These are phyloP conservation scores for Pseudodiploospora longispora DNA, from an alignment of 2,329 filamentous ascomycete species.

Conservation along the genomic window DNA sequence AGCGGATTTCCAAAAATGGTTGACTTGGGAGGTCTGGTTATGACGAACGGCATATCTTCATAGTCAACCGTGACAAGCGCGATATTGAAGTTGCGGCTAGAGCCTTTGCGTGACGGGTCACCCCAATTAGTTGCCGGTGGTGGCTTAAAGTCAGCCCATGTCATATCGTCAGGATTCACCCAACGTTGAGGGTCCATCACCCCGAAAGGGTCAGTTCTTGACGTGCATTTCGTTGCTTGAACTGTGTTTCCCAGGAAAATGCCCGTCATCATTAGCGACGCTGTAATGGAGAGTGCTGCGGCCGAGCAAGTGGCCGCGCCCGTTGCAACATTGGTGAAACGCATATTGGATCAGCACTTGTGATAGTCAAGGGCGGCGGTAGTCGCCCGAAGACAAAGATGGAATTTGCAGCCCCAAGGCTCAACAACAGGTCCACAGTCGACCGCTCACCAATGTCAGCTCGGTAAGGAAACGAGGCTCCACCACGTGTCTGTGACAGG, in stretches of 20 bases:
- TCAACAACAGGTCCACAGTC: too few relatives aligned
- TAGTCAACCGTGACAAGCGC: slow-evolving; percentile 46
- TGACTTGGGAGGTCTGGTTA: slow-evolving; percentile 36
- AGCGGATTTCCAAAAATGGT: slow-evolving; percentile 44
- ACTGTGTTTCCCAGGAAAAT: not conserved
- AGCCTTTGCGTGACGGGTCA: slow-evolving; percentile 34
- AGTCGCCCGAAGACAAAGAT: too few relatives aligned
- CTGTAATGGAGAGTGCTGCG: too few relatives aligned
- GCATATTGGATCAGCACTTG: too few relatives aligned
- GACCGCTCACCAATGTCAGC: too few relatives aligned
- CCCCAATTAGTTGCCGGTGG: slow-evolving; percentile 42
- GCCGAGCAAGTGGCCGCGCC: too few relatives aligned
- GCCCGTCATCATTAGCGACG: not conserved
- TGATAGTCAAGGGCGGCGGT: too few relatives aligned
- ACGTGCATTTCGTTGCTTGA: not conserved
- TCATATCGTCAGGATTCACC: slow-evolving; percentile 47
- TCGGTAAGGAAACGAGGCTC: too few relatives aligned
- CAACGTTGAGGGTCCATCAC: slow-evolving; percentile 44
- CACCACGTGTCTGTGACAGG: too few relatives aligned
- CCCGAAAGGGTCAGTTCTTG: slow-evolving; percentile 32
- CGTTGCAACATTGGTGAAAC: too few relatives aligned
- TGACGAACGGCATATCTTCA: slow-evolving; percentile 38
- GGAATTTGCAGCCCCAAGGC: too few relatives aligned
- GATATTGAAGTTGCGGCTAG: slow-evolving; percentile 46
- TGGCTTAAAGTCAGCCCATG: slow-evolving; percentile 38